These are phyloP conservation scores for Comarum palustre DNA, from an alignment of 306 rosid species.

Conservation along the genomic window DNA sequence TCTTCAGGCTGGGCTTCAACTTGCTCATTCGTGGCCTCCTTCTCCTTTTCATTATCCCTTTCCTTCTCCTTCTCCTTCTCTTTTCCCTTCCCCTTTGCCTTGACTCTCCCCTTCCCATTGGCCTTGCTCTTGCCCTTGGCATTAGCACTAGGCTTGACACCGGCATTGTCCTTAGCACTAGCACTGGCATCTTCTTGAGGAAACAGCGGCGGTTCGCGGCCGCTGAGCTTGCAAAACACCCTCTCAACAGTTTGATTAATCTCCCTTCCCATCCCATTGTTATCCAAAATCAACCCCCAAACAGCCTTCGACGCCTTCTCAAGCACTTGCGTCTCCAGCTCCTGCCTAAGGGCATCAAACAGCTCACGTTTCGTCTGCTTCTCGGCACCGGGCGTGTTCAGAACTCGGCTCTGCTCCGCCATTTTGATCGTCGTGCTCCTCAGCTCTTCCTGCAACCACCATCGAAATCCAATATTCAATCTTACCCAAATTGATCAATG, in stretches of 20 bases:
- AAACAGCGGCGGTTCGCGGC: conserved; percentile 75
- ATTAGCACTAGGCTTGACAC: conserved; percentile 25
- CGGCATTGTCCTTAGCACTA: background rate
- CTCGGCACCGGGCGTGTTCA: conserved; percentile 90
- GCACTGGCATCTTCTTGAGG: background rate
- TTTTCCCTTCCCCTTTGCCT: conserved; percentile 50
- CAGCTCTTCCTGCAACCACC: conserved; percentile 70
- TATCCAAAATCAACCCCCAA: conserved; percentile 89
- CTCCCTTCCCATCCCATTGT: conserved; percentile 74
- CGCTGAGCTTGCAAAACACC: conserved; percentile 85
- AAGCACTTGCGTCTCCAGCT: conserved; percentile 81
- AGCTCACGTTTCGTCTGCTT: conserved; percentile 94
- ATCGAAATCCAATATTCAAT: background rate
- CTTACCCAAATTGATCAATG: background rate
- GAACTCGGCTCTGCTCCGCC: conserved; percentile 95
- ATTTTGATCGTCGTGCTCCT: conserved; percentile 78
- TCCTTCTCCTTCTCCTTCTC: conserved; percentile 43
- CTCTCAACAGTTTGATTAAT: conserved; percentile 78
- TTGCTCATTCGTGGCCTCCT: conserved; percentile 43
- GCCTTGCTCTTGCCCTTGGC: background rate
- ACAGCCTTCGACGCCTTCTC: conserved; percentile 97
- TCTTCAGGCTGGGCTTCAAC: conserved; percentile 19
- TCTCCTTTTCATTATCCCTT: conserved; percentile 50
- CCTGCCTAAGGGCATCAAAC: conserved; percentile 79
- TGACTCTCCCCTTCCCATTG: conserved; percentile 43